A percentile compares a stretch with the other conserved stretches of the same genome.
Evolutionary conservation across 164 flowering plant genomes (phyloP).

Genomic region (Akebia trifoliata): DNA sequence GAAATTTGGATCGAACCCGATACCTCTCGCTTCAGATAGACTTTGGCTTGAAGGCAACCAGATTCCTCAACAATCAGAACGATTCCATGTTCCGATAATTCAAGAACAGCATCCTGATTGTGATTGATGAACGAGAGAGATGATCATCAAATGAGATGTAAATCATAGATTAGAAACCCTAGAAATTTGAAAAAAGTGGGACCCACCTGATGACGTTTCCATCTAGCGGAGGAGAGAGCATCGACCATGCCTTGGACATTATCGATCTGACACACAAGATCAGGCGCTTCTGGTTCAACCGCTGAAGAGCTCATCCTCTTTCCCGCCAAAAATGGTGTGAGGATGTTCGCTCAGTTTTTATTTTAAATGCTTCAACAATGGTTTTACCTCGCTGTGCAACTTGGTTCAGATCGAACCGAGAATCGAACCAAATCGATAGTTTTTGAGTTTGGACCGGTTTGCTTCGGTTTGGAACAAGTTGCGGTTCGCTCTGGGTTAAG

Average conservation of each 20-base stretch:
- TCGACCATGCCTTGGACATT: conserved; percentile 90
- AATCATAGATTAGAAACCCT: conserved; percentile 8
- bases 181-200: neutral
- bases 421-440: too few relatives aligned
- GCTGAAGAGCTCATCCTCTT: conserved; percentile 53
- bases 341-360: too few relatives aligned
- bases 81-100: conserved; percentile 85
- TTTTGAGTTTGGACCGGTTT: too few relatives aligned
- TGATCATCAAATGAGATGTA: neutral
- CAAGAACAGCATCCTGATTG: conserved; percentile 73
- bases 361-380: too few relatives aligned
- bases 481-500: too few relatives aligned
- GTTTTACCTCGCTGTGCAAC: too few relatives aligned
- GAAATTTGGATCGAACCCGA: neutral
- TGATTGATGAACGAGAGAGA: conserved; percentile 14
- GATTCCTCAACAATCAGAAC: conserved; percentile 85
- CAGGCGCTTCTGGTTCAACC: conserved; percentile 41
- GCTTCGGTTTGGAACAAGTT: too few relatives aligned
- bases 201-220: conserved; percentile 84
- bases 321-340: conserved; percentile 53
- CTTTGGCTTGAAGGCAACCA: conserved; percentile 93
- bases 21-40: conserved; percentile 90
- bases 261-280: conserved; percentile 74
- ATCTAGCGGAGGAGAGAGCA: conserved; percentile 81
- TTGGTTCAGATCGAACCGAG: too few relatives aligned